Conservation (phyloP, 257 asterid species). For the Paraleonurus japonicus region DNA sequence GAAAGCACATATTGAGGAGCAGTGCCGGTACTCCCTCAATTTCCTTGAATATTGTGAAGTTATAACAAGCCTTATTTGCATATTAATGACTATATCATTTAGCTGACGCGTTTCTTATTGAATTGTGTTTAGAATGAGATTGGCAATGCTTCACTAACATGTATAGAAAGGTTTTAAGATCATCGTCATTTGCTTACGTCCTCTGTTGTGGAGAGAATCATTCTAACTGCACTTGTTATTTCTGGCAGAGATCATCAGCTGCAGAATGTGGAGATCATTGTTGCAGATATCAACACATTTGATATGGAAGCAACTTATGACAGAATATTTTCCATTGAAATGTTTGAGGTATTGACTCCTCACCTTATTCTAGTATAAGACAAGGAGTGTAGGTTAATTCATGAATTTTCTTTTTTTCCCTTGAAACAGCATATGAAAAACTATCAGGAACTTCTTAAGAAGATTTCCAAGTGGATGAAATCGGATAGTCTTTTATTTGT, state of each 20-base stretch:
- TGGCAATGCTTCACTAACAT: not conserved
- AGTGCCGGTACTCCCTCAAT: conserved; percentile 48
- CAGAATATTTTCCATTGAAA: conserved; percentile 82
- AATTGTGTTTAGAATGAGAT: conserved; percentile 7
- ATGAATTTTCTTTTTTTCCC: not conserved
- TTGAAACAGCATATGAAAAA: conserved; percentile 84
- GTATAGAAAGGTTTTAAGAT: not conserved
- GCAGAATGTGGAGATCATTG: conserved; percentile 71
- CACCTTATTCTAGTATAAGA: not conserved
- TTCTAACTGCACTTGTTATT: conserved; percentile 13
- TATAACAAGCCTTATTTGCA: not conserved
- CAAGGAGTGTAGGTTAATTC: not conserved
- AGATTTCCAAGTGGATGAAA: conserved; percentile 88
- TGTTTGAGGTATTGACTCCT: conserved; percentile 70
- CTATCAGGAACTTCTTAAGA: conserved; percentile 73
- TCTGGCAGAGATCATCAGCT: conserved; percentile 55
- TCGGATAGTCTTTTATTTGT: conserved; percentile 71
- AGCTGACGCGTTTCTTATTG: not conserved
- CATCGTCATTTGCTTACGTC: not conserved
- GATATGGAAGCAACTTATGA: conserved; percentile 87
- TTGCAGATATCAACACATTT: conserved; percentile 73
- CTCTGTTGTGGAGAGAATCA: not conserved
- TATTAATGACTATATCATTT: not conserved
- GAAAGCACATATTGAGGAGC: conserved; percentile 70
- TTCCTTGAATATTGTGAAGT: not conserved